Base-by-base conservation (phyloP, 805 yeast species). In the Isabelozyma heimii region DNA sequence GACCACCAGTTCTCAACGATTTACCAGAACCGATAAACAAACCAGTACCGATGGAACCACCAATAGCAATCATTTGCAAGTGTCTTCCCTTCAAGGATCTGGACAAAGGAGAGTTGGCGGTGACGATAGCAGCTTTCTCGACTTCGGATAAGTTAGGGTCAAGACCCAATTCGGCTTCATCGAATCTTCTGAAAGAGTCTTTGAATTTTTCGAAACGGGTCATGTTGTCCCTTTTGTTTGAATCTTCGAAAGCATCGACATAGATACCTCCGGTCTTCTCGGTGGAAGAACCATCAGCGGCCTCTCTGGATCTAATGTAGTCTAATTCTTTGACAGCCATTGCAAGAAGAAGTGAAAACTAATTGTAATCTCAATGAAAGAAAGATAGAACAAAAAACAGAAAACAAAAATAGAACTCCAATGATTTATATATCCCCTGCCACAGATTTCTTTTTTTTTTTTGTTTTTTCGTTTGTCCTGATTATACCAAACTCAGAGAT, bases 1-100 rank as follows among this genome's bases (percentile, higher is more conserved):
- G 92, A 26, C 94, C 94, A 62, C 89, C 87, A 30, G 76, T 71
- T 15, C 76, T 55, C 45, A 87, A 67, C 2, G 88, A 79, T 14
- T 76, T 66, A 51, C 89, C 88, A 2, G 90, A 79, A 60, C 90
- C 89, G 30, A 89, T 86, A 52, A 89, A 82, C 45, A 89, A 73
- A 60, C 94, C 96, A 8, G 92, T 85, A 57, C 96, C 96, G 56
- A 89, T 87, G 51, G 87, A 79, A 40, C 92, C 91, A 55, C 92
- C 94, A 52, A 88, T 74, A 45, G 94, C 91, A 68, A 88, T 88
- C 89, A 87, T 84, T 51, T 85, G 83, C 55, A 88, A 67, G 63
- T 88, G 92, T 60, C 91, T 76, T 40, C 81, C 77, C 57, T 80
- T 82, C 45, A 85, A 71, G 8, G 75, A 63, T 54, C 86, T 70